These are phyloP conservation scores for Rhododendron vialii DNA, from an alignment of 148 eudicot species.

Conservation along the genomic window DNA sequence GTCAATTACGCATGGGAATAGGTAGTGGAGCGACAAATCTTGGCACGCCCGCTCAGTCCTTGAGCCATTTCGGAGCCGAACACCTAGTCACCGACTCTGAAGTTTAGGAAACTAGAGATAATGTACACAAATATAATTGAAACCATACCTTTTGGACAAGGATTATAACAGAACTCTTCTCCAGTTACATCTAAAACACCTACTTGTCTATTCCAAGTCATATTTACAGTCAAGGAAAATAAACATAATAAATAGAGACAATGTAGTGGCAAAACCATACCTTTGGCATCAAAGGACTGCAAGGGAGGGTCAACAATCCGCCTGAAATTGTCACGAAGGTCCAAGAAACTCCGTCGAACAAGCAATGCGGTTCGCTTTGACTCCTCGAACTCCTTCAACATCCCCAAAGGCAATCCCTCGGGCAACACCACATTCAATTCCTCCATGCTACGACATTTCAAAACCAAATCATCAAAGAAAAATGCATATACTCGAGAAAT, in stretches of 20 bases:
- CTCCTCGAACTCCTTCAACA: constrained; percentile 84
- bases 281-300: constrained; percentile 43
- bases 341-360: constrained; percentile 67
- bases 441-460: constrained; percentile 36
- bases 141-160: background rate
- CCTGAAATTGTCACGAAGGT: constrained; percentile 87
- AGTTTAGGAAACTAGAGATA: background rate
- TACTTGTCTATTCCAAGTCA: background rate
- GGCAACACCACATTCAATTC: constrained; percentile 57
- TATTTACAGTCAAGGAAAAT: background rate
- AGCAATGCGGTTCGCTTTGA: constrained; percentile 67
- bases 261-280: background rate
- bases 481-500: background rate
- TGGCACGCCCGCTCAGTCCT: no score
- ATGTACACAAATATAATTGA: background rate
- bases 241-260: background rate
- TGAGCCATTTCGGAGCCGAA: no score
- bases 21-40: no score
- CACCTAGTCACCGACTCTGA: background rate
- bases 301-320: constrained; percentile 78
- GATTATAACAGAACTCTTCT: background rate
- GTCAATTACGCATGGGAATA: no score
- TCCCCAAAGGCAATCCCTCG: constrained; percentile 82
- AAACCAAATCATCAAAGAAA: background rate
- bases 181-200: background rate